Evolutionary conservation across 768 basidiomycete genomes (phyloP).

Genomic region (Pisolithus sp.): DNA sequence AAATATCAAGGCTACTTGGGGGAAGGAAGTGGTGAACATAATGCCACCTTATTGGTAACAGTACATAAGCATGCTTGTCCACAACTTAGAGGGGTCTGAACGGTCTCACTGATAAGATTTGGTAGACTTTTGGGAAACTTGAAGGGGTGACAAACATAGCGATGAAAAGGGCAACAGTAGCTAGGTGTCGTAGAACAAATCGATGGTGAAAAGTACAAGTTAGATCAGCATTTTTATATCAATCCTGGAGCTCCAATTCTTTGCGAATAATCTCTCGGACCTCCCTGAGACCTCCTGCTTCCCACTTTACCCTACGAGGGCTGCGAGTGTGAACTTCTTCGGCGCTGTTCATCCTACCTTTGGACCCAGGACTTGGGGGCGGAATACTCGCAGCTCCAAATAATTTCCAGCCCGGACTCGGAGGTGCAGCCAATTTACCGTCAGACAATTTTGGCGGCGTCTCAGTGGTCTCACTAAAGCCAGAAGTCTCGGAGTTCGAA

Average conservation of each 20-base stretch:
- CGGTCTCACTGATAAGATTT: no score
- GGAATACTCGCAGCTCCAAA: conserved; percentile 14
- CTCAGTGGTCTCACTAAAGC: conserved; percentile 11
- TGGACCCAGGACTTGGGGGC: conserved; percentile 46
- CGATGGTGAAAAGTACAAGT: conserved; percentile 9
- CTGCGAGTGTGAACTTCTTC: conserved; percentile 60
- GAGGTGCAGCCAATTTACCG: conserved; percentile 21
- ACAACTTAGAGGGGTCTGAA: no score
- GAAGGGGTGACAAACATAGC: background rate
- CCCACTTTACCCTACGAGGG: conserved; percentile 63
- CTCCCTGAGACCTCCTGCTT: conserved; percentile 68
- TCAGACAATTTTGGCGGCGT: conserved; percentile 32
- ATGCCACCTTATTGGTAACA: no score
- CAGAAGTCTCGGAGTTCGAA: conserved; percentile 12
- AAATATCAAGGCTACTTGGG: no score
- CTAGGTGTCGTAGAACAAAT: conserved; percentile 19
- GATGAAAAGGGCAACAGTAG: conserved; percentile 1
- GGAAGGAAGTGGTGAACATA: no score
- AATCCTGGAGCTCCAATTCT: conserved; percentile 69
- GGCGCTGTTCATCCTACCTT: conserved; percentile 51
- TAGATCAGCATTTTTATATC: conserved; percentile 19
- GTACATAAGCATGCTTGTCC: no score
- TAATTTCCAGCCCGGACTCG: conserved; percentile 35
- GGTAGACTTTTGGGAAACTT: background rate
- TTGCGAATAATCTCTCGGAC: conserved; percentile 76